Evolutionary conservation across 768 basidiomycete genomes (phyloP).

Genomic region (Boletus reticulatus): DNA sequence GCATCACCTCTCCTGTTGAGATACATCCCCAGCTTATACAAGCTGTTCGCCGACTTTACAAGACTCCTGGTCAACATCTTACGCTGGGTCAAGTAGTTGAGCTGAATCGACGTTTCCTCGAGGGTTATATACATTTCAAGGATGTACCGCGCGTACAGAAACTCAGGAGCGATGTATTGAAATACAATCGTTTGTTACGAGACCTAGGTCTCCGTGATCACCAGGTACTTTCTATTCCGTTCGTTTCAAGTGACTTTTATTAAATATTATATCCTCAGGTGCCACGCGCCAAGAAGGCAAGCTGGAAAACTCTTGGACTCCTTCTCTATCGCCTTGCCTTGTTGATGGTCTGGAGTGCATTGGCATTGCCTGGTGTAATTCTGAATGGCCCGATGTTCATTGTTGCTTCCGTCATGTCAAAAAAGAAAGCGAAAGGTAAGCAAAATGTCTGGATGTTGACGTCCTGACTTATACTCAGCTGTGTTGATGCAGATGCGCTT

Average conservation of each 20-base stretch:
- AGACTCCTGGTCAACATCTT: conserved; percentile 90
- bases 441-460: not conserved
- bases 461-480: not conserved
- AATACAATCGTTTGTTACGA: conserved; percentile 84
- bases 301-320: conserved; percentile 84
- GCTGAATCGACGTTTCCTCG: conserved; percentile 87
- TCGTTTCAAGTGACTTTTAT: not conserved
- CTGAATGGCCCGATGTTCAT: conserved; percentile 94
- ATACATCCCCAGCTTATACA: conserved; percentile 72
- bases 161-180: conserved; percentile 74
- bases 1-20: not conserved
- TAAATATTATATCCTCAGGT: conserved; percentile 48
- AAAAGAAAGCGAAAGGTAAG: conserved; percentile 83
- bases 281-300: conserved; percentile 79
- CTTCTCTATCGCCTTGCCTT: conserved; percentile 80
- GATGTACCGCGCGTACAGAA: conserved; percentile 87
- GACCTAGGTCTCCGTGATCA: conserved; percentile 94
- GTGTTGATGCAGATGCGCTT: conserved; percentile 69
- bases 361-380: conserved; percentile 89
- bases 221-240: conserved; percentile 50
- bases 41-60: conserved; percentile 90
- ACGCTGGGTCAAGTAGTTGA: conserved; percentile 96
- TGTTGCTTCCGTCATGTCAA: conserved; percentile 82
- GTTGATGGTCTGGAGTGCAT: conserved; percentile 73
- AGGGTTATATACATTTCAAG: conserved; percentile 91